Conservation (phyloP, 1,284 basidiomycete genomes). For the Leucoagaricus sp. region DNA sequence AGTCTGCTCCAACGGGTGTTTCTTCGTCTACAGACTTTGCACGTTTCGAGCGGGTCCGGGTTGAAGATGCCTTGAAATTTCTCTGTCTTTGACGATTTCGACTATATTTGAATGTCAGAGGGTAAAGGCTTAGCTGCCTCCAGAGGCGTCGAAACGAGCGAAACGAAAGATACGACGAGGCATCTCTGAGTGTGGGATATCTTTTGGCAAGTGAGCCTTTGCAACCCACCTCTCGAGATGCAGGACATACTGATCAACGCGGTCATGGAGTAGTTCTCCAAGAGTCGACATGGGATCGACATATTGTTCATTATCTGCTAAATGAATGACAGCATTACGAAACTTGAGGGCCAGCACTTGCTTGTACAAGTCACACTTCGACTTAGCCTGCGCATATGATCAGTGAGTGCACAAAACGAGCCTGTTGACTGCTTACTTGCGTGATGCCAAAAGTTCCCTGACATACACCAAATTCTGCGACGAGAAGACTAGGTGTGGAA, state of each 20-base stretch:
- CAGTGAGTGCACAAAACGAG: too few relatives aligned
- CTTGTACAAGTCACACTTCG: slow-evolving; percentile 80
- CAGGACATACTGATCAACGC: slow-evolving; percentile 53
- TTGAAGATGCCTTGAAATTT: slow-evolving; percentile 15
- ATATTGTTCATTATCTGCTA: slow-evolving; percentile 79
- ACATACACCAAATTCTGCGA: slow-evolving; percentile 74
- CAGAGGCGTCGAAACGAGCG: slow-evolving; percentile 54
- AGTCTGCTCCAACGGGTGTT: slow-evolving; percentile 55
- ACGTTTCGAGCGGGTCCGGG: slow-evolving; percentile 26
- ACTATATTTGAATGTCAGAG: slow-evolving; percentile 34
- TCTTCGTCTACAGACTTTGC: slow-evolving; percentile 51
- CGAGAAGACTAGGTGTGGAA: slow-evolving; percentile 79
- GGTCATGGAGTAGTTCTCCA: slow-evolving; percentile 64
- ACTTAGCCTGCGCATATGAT: slow-evolving; percentile 59
- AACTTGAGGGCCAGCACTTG: slow-evolving; percentile 75
- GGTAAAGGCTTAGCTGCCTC: slow-evolving; percentile 54
- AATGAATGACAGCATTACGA: slow-evolving; percentile 61
- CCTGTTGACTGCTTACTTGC: too few relatives aligned
- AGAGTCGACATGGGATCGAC: slow-evolving; percentile 63
- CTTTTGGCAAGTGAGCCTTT: slow-evolving; percentile 17
- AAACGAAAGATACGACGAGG: slow-evolving; percentile 45
- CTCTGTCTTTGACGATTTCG: slow-evolving; percentile 27
- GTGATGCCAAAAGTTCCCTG: slow-evolving; percentile 80
- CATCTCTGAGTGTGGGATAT: slow-evolving; percentile 29
- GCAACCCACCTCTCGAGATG: background rate